Conservation (phyloP, 2,329 filamentous ascomycete species). For the Fusarium penzigii region DNA sequence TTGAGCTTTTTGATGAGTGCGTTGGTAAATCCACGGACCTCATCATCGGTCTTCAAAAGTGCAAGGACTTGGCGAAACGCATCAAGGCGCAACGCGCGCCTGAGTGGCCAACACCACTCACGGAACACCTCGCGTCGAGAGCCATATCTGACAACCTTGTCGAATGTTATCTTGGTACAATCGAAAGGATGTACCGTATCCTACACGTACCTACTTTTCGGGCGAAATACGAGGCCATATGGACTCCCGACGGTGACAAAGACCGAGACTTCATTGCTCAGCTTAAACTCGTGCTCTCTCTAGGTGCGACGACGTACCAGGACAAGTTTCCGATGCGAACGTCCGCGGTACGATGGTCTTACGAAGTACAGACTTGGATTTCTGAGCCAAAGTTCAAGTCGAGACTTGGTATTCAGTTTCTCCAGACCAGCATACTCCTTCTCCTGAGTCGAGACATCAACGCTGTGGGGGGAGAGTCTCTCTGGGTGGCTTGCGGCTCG, state of each 20-base stretch:
- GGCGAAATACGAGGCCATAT: slow-evolving; percentile 51
- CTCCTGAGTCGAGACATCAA: slow-evolving; percentile 43
- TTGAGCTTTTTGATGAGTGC: slow-evolving; percentile 44
- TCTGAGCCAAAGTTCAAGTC: slow-evolving; percentile 55
- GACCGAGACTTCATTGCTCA: slow-evolving; percentile 53
- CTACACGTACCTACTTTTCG: slow-evolving; percentile 53
- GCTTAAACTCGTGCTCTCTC: slow-evolving; percentile 58
- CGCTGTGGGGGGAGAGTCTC: slow-evolving; percentile 44
- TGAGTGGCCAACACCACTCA: slow-evolving; percentile 46
- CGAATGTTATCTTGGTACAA: slow-evolving; percentile 49
- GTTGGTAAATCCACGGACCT: slow-evolving; percentile 39
- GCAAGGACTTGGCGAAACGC: slow-evolving; percentile 52
- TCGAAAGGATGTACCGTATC: slow-evolving; percentile 50
- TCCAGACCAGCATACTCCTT: slow-evolving; percentile 50
- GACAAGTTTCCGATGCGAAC: slow-evolving; percentile 49
- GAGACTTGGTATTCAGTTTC: slow-evolving; percentile 47
- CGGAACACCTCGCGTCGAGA: slow-evolving; percentile 46
- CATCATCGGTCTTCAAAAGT: slow-evolving; percentile 43
- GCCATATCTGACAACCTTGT: slow-evolving; percentile 48
- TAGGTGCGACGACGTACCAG: slow-evolving; percentile 55
- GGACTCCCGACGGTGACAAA: slow-evolving; percentile 35
- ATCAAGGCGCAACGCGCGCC: slow-evolving; percentile 54
- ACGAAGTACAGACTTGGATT: slow-evolving; percentile 57
- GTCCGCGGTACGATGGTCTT: slow-evolving; percentile 56
- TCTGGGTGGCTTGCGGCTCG: slow-evolving; percentile 48